phyloP scores from a whole-genome alignment of 192 early-diverging fungal genomes.

The Podila epicladia region DNA sequence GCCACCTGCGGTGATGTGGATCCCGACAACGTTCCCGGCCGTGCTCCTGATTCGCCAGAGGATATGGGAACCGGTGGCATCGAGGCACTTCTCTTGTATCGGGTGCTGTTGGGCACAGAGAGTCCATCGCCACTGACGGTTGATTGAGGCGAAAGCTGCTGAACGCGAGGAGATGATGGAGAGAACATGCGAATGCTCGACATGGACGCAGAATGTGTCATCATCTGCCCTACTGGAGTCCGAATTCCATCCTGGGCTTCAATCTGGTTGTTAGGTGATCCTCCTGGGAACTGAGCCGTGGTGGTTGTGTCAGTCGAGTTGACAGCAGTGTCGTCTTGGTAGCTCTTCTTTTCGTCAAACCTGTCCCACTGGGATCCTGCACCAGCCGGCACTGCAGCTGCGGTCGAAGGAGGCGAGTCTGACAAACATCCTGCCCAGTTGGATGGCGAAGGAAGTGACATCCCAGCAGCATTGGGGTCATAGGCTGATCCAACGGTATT shows the following conservation, averaged over 20 bases:
- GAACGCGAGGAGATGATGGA: not conserved
- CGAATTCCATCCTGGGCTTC: not conserved
- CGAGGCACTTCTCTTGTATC: constrained; percentile 3
- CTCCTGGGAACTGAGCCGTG: too few relatives aligned
- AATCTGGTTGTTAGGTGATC: not conserved
- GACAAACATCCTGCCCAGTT: constrained; percentile 32
- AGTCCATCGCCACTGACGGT: not conserved
- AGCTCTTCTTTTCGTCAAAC: not conserved
- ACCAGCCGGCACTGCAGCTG: not conserved
- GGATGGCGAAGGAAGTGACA: constrained; percentile 20
- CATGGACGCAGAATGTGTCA: constrained; percentile 7
- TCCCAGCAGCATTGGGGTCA: constrained; percentile 2
- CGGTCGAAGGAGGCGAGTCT: not conserved
- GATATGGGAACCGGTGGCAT: constrained; percentile 6
- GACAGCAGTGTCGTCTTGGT: not conserved
- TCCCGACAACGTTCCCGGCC: not conserved
- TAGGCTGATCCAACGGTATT: constrained; percentile 14
- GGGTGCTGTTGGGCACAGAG: not conserved
- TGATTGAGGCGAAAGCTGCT: not conserved
- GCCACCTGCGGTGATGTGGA: not conserved
- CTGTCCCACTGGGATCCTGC: not conserved
- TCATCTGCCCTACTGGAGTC: not conserved
- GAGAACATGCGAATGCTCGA: constrained; percentile 9
- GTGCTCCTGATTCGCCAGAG: not conserved
- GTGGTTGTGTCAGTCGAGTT: not conserved